These are phyloP conservation scores for Whalleya microplaca DNA, from an alignment of 2,329 filamentous ascomycete genomes.

Conservation along the genomic window DNA sequence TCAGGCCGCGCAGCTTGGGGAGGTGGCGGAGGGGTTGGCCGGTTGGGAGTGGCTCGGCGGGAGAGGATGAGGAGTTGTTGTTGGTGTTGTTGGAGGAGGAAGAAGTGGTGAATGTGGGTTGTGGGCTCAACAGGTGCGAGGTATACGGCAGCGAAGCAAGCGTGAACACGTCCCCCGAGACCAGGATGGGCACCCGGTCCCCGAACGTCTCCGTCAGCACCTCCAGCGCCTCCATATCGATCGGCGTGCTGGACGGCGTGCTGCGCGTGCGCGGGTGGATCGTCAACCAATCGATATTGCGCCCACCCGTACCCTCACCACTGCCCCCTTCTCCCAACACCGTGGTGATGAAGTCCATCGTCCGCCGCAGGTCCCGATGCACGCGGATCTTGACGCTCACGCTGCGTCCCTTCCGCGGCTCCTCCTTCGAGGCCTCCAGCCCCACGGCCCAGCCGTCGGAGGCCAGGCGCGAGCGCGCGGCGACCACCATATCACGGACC, in stretches of 20 bases:
- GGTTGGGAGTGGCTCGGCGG: constrained; percentile 9
- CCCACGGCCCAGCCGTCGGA: constrained; percentile 58
- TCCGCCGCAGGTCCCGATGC: constrained; percentile 64
- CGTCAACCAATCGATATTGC: constrained; percentile 69
- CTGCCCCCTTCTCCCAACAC: constrained; percentile 57
- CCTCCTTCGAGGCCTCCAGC: constrained; percentile 46
- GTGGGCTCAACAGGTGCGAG: constrained; percentile 36
- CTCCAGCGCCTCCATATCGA: constrained; percentile 63
- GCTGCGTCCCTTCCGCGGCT: constrained; percentile 51
- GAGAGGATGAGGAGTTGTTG: neutral
- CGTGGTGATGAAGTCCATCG: constrained; percentile 65
- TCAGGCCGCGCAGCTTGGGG: constrained; percentile 63
- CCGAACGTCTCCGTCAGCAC: constrained; percentile 57
- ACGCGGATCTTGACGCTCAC: constrained; percentile 74
- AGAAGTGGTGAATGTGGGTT: constrained; percentile 30
- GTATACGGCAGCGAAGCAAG: constrained; percentile 53
- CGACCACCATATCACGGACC: constrained; percentile 67
- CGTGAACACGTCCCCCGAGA: constrained; percentile 72
- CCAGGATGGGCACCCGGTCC: constrained; percentile 62
- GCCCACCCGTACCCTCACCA: constrained; percentile 33
- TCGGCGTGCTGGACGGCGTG: constrained; percentile 64
- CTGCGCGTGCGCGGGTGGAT: constrained; percentile 68
- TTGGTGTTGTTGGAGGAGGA: neutral
- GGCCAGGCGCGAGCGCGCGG: constrained; percentile 56
- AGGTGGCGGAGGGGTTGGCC: constrained; percentile 41